Percentiles rank a stretch among this genome's conserved stretches.
Evolutionary conservation across 2,329 filamentous ascomycete species (phyloP).

Genomic region (Fusarium sp.): DNA sequence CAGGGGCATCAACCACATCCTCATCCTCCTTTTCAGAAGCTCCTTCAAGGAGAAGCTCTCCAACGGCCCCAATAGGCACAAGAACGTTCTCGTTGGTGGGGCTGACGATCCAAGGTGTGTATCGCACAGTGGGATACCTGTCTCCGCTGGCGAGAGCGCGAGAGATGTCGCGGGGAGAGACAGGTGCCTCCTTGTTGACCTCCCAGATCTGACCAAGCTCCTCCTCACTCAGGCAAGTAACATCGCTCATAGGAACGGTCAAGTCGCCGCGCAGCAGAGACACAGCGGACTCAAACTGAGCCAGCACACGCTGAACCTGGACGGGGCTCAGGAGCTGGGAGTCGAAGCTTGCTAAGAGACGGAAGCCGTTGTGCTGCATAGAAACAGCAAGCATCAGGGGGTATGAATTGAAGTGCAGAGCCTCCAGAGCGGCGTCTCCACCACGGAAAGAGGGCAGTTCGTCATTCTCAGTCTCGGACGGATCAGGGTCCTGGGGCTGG

Average conservation of each 20-base stretch:
- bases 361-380: conserved; percentile 63
- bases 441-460: conserved; percentile 60
- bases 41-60: conserved; percentile 55
- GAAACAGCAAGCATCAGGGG: conserved; percentile 74
- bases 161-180: conserved; percentile 25
- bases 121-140: conserved; percentile 33
- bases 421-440: conserved; percentile 67
- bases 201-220: conserved; percentile 53
- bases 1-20: conserved; percentile 27
- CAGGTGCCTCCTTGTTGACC: conserved; percentile 42
- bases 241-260: conserved; percentile 47
- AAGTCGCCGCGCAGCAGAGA: conserved; percentile 59
- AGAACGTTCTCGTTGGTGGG: conserved; percentile 41
- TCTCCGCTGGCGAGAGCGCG: conserved; percentile 35
- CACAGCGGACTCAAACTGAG: conserved; percentile 63
- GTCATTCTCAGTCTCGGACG: conserved; percentile 19
- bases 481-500: conserved; percentile 55
- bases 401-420: conserved; percentile 68
- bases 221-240: conserved; percentile 51
- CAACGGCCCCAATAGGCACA: conserved; percentile 47
- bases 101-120: conserved; percentile 47
- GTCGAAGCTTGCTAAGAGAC: conserved; percentile 72
- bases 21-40: background rate
- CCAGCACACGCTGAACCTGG: conserved; percentile 65
- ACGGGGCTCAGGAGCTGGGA: conserved; percentile 63